A percentile compares a stretch with the other conserved stretches of the same genome.
Conservation (phyloP, 1,139 yeast genomes). For the Pneumocystis jirovecii region DNA sequence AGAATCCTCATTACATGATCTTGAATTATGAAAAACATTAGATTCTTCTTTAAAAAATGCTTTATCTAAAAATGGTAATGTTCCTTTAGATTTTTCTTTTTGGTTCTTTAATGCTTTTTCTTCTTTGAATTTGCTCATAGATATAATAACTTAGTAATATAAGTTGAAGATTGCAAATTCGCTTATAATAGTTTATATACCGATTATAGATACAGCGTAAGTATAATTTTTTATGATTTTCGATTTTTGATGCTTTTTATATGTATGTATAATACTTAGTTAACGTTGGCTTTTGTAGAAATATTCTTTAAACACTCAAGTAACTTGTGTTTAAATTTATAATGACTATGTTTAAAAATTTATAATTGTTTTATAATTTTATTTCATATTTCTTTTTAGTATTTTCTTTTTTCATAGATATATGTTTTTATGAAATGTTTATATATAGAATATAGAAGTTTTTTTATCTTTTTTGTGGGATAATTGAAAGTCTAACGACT, state of each 20-base stretch:
- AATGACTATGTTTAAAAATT: not conserved
- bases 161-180: not conserved
- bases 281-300: not conserved
- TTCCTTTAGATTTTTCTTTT: not conserved
- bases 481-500: not conserved
- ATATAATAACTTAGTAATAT: not conserved
- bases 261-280: no score
- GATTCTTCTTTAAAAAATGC: not conserved
- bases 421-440: not conserved
- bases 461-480: not conserved
- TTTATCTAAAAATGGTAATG: not conserved
- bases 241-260: no score
- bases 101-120: not conserved
- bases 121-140: not conserved
- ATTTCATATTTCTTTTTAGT: not conserved
- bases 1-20: not conserved
- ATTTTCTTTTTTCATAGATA: not conserved
- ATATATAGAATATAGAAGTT: no score
- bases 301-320: not conserved
- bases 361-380: not conserved
- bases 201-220: no score
- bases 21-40: not conserved
- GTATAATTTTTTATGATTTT: no score
- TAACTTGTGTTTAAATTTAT: not conserved
- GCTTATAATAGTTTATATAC: not conserved